Percentiles rank a stretch among this genome's conserved stretches.
phyloP scores from a whole-genome alignment of 441 rosid genomes.

The Biscutella laevigata region DNA sequence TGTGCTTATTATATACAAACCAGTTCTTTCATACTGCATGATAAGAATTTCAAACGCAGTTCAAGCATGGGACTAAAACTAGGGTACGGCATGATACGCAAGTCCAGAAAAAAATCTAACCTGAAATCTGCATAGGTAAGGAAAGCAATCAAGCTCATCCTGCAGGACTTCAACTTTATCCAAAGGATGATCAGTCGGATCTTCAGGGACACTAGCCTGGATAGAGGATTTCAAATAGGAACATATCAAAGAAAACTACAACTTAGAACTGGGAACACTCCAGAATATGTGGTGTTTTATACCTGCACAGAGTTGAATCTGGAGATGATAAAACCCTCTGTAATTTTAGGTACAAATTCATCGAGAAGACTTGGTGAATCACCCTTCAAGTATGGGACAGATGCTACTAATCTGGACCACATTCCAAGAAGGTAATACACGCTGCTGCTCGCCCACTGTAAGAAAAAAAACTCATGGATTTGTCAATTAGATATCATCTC shows the following conservation, averaged over 20 bases:
- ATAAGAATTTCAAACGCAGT: slow-evolving; percentile 14
- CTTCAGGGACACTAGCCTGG: slow-evolving; percentile 77
- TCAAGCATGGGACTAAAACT: slow-evolving; percentile 4
- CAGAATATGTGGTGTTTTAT: slow-evolving; percentile 1
- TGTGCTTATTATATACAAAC: slow-evolving; percentile 59
- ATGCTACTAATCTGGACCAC: slow-evolving; percentile 94
- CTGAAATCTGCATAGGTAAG: slow-evolving; percentile 97
- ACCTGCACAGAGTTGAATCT: slow-evolving; percentile 98
- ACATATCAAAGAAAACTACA: not conserved
- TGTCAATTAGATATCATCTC: slow-evolving; percentile 11
- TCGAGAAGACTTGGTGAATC: slow-evolving; percentile 98
- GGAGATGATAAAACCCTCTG: slow-evolving; percentile 90
- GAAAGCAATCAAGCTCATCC: slow-evolving; percentile 98
- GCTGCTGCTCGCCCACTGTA: slow-evolving; percentile 99
- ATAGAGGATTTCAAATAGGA: slow-evolving; percentile 10
- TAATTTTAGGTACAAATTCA: slow-evolving; percentile 94
- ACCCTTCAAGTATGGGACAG: slow-evolving; percentile 90
- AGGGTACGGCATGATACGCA: slow-evolving; percentile 2
- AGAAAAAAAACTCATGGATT: slow-evolving; percentile 11
- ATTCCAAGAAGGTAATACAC: slow-evolving; percentile 91
- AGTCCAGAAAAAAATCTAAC: slow-evolving; percentile 32
- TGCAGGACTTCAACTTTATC: slow-evolving; percentile 98
- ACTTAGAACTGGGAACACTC: not conserved
- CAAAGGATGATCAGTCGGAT: slow-evolving; percentile 78
- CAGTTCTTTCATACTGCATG: slow-evolving; percentile 88